Evolutionary conservation across 2,329 filamentous ascomycete genomes (phyloP).

Genomic region (Penicillium sp.): DNA sequence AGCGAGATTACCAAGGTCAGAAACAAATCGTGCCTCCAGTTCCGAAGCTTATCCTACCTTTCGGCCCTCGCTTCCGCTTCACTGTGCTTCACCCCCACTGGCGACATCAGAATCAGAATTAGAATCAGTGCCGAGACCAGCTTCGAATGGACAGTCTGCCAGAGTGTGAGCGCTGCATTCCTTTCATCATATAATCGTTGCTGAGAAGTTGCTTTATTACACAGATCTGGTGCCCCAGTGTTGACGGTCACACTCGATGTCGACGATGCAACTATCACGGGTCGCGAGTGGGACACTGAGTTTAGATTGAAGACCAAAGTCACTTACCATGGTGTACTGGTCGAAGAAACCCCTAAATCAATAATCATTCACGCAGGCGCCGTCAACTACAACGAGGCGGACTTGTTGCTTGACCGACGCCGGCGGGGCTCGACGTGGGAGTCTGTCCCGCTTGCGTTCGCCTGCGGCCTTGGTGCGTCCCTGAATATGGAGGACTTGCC

Average conservation of each 20-base stretch:
- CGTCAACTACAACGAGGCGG: background rate
- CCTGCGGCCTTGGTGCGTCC: background rate
- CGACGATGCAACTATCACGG: constrained; percentile 10
- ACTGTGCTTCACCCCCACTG: constrained; percentile 1
- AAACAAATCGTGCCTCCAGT: constrained; percentile 1
- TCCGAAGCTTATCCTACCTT: background rate
- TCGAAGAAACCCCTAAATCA: background rate
- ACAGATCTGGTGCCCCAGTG: constrained; percentile 3
- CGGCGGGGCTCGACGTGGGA: constrained; percentile 2
- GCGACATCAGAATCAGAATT: background rate
- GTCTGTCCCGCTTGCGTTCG: background rate
- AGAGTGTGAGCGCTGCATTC: constrained; percentile 3
- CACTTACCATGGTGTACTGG: constrained; percentile 11
- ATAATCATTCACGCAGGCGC: constrained; percentile 1
- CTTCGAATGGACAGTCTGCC: background rate
- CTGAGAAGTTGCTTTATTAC: constrained; percentile 1
- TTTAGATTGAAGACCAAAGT: constrained; percentile 5
- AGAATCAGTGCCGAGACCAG: background rate
- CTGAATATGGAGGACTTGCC: background rate
- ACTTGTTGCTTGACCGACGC: constrained; percentile 7
- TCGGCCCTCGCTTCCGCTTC: background rate
- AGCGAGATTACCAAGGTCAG: constrained; percentile 2
- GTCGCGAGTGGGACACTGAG: constrained; percentile 6
- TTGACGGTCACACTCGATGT: constrained; percentile 8
- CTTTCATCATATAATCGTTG: background rate